Percentiles rank a stretch among this genome's conserved stretches.
Evolutionary conservation across 441 rosid genomes (phyloP).

Genomic region (Pelargonium myrrhifolium): DNA sequence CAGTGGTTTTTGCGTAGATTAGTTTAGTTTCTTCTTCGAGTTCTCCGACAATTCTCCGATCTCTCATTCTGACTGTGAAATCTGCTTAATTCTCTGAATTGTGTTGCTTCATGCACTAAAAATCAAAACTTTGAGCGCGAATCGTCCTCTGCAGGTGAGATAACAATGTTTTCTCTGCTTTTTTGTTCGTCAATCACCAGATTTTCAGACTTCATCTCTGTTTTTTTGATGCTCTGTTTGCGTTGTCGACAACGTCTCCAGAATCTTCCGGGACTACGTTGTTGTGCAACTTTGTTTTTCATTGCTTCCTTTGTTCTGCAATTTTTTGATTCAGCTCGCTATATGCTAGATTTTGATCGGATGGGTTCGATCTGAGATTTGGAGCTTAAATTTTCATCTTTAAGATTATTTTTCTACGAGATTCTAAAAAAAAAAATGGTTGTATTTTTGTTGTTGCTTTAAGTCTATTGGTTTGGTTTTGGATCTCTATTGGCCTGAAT

Average conservation of each 20-base stretch:
- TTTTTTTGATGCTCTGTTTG: not conserved
- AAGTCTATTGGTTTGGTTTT: conserved; percentile 17
- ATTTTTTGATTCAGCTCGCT: not conserved
- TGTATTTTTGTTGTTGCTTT: not conserved
- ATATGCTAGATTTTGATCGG: not conserved
- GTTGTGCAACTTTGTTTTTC: not conserved
- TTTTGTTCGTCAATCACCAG: not conserved
- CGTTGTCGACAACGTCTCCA: not conserved
- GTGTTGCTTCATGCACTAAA: not conserved
- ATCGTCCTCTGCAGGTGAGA: conserved; percentile 1
- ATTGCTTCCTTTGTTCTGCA: not conserved
- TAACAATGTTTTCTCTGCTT: not conserved
- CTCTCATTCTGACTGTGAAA: not conserved
- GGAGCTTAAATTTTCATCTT: not conserved
- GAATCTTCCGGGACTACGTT: not conserved
- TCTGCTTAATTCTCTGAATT: not conserved
- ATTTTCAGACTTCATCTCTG: not conserved
- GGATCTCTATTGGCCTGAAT: conserved; percentile 23
- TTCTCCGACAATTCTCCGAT: not conserved
- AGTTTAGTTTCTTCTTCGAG: not conserved
- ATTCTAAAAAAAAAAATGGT: not conserved
- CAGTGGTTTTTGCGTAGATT: not conserved
- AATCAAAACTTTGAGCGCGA: not conserved
- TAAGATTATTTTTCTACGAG: not conserved
- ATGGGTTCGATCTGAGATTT: conserved; percentile 6